Conservation (phyloP, 1,139 yeast species). For the Taphrina populina region DNA sequence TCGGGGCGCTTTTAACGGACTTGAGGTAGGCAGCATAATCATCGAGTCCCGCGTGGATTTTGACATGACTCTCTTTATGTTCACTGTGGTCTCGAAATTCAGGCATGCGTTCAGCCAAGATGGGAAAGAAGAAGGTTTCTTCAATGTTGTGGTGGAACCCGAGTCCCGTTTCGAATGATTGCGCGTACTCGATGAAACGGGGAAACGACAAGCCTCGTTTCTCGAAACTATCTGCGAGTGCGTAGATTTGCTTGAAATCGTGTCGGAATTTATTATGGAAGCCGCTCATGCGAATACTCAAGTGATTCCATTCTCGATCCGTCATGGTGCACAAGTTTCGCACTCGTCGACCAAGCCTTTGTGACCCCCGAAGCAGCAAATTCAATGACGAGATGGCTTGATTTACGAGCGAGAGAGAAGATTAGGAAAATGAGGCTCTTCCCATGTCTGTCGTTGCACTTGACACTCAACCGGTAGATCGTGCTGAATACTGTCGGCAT, state of each 20-base stretch:
- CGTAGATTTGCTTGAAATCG: not conserved
- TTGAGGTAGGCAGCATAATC: slow-evolving; percentile 3
- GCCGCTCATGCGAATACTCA: not conserved
- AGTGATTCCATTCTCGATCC: slow-evolving; percentile 2
- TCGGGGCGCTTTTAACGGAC: not conserved
- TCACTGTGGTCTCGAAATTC: slow-evolving; percentile 4
- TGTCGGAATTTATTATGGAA: slow-evolving; percentile 11
- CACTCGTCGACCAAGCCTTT: too few relatives aligned
- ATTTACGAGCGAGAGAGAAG: too few relatives aligned
- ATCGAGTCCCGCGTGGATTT: slow-evolving; percentile 26
- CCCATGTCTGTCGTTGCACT: too few relatives aligned
- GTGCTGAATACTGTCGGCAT: too few relatives aligned
- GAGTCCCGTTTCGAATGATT: too few relatives aligned
- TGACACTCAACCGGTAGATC: too few relatives aligned
- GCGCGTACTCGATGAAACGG: not conserved
- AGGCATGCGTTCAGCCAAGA: slow-evolving; percentile 24
- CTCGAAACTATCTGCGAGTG: slow-evolving; percentile 1
- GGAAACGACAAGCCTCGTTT: not conserved
- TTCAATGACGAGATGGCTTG: too few relatives aligned
- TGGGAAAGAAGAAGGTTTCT: slow-evolving; percentile 16
- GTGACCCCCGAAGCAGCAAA: too few relatives aligned
- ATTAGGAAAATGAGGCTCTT: too few relatives aligned
- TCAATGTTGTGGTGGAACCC: slow-evolving; percentile 25
- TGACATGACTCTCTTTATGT: slow-evolving; percentile 3
- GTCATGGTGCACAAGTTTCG: too few relatives aligned